A percentile compares a stretch with the other conserved stretches of the same genome.
These are phyloP conservation scores for Dictyostelium capitatum DNA, from an alignment of 78 protist species.

Conservation along the genomic window DNA sequence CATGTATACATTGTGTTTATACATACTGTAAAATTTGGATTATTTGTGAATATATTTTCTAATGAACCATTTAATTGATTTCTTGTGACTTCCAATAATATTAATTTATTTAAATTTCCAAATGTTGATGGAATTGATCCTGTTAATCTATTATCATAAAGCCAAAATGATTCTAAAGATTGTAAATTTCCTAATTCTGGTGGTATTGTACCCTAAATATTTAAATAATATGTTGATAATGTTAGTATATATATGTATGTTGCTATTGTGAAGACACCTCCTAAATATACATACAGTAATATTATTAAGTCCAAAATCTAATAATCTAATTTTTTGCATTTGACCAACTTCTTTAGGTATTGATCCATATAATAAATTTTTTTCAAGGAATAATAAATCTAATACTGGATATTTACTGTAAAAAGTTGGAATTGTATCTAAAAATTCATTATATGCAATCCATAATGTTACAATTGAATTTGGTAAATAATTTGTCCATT, in stretches of 20 bases:
- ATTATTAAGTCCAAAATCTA: slow-evolving; percentile 66
- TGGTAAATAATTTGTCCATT: slow-evolving; percentile 37
- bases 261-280: too few relatives aligned
- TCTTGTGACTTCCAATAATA: slow-evolving; percentile 49
- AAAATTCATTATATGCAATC: slow-evolving; percentile 49
- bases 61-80: slow-evolving; percentile 34
- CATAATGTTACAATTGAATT: slow-evolving; percentile 19
- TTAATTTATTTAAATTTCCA: background rate
- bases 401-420: slow-evolving; percentile 12
- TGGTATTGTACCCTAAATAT: slow-evolving; percentile 60
- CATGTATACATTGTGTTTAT: background rate
- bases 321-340: slow-evolving; percentile 9
- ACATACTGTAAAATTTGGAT: background rate
- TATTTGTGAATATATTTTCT: background rate
- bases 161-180: slow-evolving; percentile 40
- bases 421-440: slow-evolving; percentile 18
- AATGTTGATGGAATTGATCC: slow-evolving; percentile 21
- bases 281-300: slow-evolving; percentile 12
- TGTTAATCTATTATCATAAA: slow-evolving; percentile 34
- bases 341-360: slow-evolving; percentile 43
- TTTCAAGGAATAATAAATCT: slow-evolving; percentile 46
- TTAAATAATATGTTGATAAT: background rate
- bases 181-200: background rate
- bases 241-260: too few relatives aligned
- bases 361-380: slow-evolving; percentile 32